Evolutionary conservation across 2,329 filamentous ascomycete species (phyloP), one percentile per base, ranked within the genome.

Genomic region (Aspergillus arachidicola): DNA sequence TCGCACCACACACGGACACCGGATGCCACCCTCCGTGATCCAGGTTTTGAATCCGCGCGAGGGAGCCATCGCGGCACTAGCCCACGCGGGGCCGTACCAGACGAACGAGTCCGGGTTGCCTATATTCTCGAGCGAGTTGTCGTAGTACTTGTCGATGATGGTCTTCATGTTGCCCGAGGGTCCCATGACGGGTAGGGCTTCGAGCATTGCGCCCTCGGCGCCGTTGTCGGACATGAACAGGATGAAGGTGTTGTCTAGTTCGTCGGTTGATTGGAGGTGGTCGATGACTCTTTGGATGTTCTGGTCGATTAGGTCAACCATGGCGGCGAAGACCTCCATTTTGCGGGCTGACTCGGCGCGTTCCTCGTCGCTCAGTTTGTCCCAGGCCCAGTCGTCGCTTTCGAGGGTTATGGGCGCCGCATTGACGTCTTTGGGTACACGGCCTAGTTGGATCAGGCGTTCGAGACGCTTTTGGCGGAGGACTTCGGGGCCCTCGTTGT

Each of bases 151-250:
- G 66, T 84, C 76, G 30, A 87, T 73, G 67, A 85, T 83, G 3
- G 83, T 78, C 68, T 86, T 81, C 65, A 86, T 83, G 32, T 79
- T 80, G 53, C 83, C 82, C 58, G 83, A 78, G 5, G 21, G 21
- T 1, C 46, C 23, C 46, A 87, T 81, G 59, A 87, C 84, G 0
- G 86, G 86, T 57, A 84, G 83, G 4, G 86, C 84, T 68, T 89
- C 86, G 64, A 86, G 85, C 1, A 81, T 81, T 19, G 84, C 84
- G 12, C 86, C 86, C 67, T 88, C 86, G 12, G 86, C 86, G 3
- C 86, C 86, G 64, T 89, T 89, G 73, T 89, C 86, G 0, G 82
- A 86, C 78, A 89, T 84, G 79, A 89, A 89, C 69, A 84, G 82
- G 57, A 89, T 80, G 64, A 89, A 85, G 2, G 87, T 90, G 72